A percentile compares a stretch with the other conserved stretches of the same genome.
Evolutionary conservation across 2,329 filamentous ascomycete species (phyloP).

Genomic region (Xylaria sp.): DNA sequence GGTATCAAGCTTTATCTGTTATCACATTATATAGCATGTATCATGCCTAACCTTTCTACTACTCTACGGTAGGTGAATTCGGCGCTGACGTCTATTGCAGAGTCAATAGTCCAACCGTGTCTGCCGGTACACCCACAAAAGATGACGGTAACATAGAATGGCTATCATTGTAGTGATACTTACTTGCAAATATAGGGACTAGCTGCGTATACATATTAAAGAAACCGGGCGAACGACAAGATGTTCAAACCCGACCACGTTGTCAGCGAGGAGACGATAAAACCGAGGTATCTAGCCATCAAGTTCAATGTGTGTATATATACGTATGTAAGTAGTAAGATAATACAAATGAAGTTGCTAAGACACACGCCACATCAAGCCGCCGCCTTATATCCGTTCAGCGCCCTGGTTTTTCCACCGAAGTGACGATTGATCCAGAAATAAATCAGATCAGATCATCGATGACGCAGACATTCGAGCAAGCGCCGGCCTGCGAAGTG

Average conservation of each 20-base stretch:
- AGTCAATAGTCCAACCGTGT: neutral
- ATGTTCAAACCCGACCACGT: neutral
- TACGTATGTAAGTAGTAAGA: neutral
- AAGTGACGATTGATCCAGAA: neutral
- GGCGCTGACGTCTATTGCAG: neutral
- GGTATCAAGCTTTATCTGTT: neutral
- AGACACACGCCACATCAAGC: neutral
- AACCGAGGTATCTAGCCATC: neutral
- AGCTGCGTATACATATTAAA: neutral
- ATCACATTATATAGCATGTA: neutral
- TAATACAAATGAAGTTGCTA: neutral
- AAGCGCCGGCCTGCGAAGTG: constrained; percentile 46
- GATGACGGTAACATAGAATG: neutral
- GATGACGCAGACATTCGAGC: constrained; percentile 50
- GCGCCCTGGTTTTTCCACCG: neutral
- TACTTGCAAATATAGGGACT: neutral
- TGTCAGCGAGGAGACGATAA: neutral
- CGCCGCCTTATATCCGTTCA: neutral
- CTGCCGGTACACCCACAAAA: neutral
- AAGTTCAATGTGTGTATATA: neutral
- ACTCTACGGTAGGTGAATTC: neutral
- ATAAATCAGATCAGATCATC: constrained; percentile 44
- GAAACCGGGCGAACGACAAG: neutral
- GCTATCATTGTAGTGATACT: neutral
- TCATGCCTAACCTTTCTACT: neutral